These are phyloP conservation scores for Candida railenensis DNA, from an alignment of 805 yeast genomes.

Conservation along the genomic window DNA sequence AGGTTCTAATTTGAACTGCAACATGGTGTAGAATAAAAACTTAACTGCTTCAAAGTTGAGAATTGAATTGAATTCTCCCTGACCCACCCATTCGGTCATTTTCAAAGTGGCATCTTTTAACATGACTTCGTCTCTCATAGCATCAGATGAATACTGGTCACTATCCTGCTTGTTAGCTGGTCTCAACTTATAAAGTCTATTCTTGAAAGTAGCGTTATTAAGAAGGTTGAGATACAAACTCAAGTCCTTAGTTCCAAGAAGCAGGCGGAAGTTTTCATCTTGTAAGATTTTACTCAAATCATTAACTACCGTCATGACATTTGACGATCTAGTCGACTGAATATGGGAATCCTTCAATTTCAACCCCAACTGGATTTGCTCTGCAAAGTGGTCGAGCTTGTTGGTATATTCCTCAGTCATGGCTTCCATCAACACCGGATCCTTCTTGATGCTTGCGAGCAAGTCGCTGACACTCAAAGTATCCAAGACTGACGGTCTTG, in stretches of 20 bases:
- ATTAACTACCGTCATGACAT: slow-evolving; percentile 13
- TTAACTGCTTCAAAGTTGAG: slow-evolving; percentile 22
- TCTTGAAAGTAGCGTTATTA: slow-evolving; percentile 24
- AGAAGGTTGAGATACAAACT: slow-evolving; percentile 19
- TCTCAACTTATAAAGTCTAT: slow-evolving; percentile 33
- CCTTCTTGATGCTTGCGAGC: slow-evolving; percentile 18
- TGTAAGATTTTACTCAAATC: slow-evolving; percentile 18
- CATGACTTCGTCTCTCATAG: slow-evolving; percentile 26
- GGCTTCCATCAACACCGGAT: slow-evolving; percentile 22
- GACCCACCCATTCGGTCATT: slow-evolving; percentile 26
- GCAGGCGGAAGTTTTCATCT: slow-evolving; percentile 18
- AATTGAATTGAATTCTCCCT: slow-evolving; percentile 27
- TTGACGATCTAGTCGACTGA: background rate
- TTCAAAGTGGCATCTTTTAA: slow-evolving; percentile 33
- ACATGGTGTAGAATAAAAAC: slow-evolving; percentile 31
- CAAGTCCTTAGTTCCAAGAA: slow-evolving; percentile 20
- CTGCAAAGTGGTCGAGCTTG: slow-evolving; percentile 28
- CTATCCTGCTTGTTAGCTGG: slow-evolving; percentile 35
- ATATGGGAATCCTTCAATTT: slow-evolving; percentile 13
- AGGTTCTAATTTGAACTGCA: slow-evolving; percentile 55
- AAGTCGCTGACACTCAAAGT: slow-evolving; percentile 8
- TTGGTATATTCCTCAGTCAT: slow-evolving; percentile 17
- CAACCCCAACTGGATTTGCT: slow-evolving; percentile 22
- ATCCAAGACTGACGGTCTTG: slow-evolving; percentile 1
- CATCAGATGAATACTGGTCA: slow-evolving; percentile 27